Evolutionary conservation across 2,329 filamentous ascomycete genomes (phyloP), one percentile per base, ranked within the genome.

Genomic region (Teratosphaeriaceae sp.): DNA sequence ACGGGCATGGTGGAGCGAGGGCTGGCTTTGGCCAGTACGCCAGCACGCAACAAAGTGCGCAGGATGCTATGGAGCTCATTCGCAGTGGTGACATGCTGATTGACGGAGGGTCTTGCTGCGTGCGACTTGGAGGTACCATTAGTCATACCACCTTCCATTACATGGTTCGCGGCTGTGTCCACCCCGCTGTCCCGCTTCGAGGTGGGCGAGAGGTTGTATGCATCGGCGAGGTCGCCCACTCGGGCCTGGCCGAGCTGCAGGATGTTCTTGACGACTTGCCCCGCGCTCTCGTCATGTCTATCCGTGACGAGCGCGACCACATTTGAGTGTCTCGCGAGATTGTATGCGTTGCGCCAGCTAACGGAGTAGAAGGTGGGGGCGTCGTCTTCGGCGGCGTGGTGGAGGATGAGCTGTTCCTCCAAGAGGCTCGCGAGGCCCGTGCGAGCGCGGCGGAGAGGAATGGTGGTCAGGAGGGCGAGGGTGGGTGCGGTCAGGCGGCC

Each of bases 401-500:
- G 57, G 30, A 57, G 48, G 40, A 64, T 72, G 38, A 97, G 78
- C 59, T 89, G 88, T 61, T 95, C 85, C 62, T 97, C 90, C 31
- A 94, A 78, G 50, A 97, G 80, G 23, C 92, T 83, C 41, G 81
- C 82, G 40, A 98, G 75, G 16, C 85, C 88, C 66, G 89, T 81
- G 56, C 83, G 85, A 51, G 95, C 71, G 60, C 94, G 83, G 41
- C 80, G 79, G n/a, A 77, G 73, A 42, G 77, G 79, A 39, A 96
- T 76, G 38, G 80, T 78, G 16, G 86, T 88, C 59, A 85, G 75
- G 40, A 82, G 80, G 31, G 75, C 75, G 23, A 98, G 72, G 49
- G 83, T 80, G 40, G 73, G 65, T 45, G 90, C 73, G 20, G 80
- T 78, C 39, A 88, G 82, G 55, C 89, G 82, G 51, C 92, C 92